Percentiles rank a stretch among this genome's conserved stretches.
phyloP scores from a whole-genome alignment of 2,329 filamentous ascomycete species.

The Sporothrix dimorphospora region DNA sequence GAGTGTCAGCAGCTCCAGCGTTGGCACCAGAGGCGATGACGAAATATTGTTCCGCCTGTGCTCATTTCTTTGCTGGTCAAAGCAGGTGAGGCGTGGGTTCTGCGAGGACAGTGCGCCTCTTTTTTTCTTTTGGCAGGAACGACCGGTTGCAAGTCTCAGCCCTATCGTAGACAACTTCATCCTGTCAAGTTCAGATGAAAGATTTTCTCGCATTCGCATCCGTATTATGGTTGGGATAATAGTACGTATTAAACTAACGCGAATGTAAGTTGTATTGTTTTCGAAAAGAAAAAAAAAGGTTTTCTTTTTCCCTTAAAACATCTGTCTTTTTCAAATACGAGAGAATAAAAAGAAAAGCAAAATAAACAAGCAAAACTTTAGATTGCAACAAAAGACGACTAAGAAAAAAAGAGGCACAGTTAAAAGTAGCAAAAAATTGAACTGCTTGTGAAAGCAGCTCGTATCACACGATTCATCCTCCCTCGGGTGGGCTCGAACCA shows the following conservation, averaged over 20 bases:
- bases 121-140: not conserved
- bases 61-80: not conserved
- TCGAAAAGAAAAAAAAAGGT: not conserved
- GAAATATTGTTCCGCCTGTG: not conserved
- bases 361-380: too few species aligned
- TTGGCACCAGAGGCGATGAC: not conserved
- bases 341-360: not conserved
- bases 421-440: not conserved
- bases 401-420: not conserved
- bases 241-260: too few species aligned
- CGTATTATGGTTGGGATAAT: too few species aligned
- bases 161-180: too few species aligned
- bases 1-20: not conserved
- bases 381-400: too few species aligned
- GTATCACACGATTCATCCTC: slow-evolving; percentile 22
- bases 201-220: too few species aligned
- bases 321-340: not conserved
- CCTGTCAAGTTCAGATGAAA: too few species aligned
- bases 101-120: not conserved
- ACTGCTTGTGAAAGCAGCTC: not conserved
- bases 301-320: too few species aligned
- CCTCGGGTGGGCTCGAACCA: slow-evolving; percentile 35
- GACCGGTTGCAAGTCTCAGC: not conserved
- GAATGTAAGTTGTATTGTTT: not conserved
- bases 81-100: not conserved